Percentiles rank a stretch among this genome's conserved stretches.
phyloP scores from a whole-genome alignment of 805 yeast genomes.

The Starmerella potacharoeniae region DNA sequence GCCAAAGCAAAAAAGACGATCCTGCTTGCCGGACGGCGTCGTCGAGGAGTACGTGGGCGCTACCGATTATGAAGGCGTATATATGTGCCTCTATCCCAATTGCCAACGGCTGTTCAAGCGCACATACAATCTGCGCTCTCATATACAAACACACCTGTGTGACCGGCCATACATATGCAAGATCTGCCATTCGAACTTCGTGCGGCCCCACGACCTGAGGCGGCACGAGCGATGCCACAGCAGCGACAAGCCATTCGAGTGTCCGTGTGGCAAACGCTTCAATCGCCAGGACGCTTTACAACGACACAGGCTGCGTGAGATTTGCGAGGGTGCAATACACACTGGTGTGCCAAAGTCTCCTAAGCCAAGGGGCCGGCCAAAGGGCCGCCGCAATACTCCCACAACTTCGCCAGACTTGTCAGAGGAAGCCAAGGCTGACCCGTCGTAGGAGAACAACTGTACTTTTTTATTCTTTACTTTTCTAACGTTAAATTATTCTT shows the following conservation, averaged over 20 bases:
- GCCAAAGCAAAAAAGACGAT: slow-evolving; percentile 34
- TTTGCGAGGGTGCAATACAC: slow-evolving; percentile 63
- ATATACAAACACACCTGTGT: slow-evolving; percentile 89
- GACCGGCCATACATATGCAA: slow-evolving; percentile 85
- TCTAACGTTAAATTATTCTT: not conserved
- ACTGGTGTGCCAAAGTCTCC: slow-evolving; percentile 15
- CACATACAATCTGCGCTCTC: slow-evolving; percentile 85
- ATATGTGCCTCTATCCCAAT: slow-evolving; percentile 58
- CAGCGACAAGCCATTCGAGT: slow-evolving; percentile 51
- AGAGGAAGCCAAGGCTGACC: not conserved
- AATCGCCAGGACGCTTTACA: slow-evolving; percentile 80
- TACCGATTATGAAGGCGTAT: slow-evolving; percentile 60
- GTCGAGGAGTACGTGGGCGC: slow-evolving; percentile 75
- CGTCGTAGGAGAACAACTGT: not conserved
- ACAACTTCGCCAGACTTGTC: slow-evolving; percentile 3
- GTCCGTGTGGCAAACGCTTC: slow-evolving; percentile 92
- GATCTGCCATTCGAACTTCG: slow-evolving; percentile 71
- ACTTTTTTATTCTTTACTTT: not conserved
- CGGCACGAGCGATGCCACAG: slow-evolving; percentile 83
- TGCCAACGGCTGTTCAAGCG: slow-evolving; percentile 81
- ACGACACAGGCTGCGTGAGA: slow-evolving; percentile 66
- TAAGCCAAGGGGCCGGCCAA: slow-evolving; percentile 18
- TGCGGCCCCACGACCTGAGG: slow-evolving; percentile 86
- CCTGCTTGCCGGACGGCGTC: slow-evolving; percentile 79
- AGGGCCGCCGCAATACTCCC: slow-evolving; percentile 13